phyloP scores from a whole-genome alignment of 305 asterid species.

The Petunia hybrid region DNA sequence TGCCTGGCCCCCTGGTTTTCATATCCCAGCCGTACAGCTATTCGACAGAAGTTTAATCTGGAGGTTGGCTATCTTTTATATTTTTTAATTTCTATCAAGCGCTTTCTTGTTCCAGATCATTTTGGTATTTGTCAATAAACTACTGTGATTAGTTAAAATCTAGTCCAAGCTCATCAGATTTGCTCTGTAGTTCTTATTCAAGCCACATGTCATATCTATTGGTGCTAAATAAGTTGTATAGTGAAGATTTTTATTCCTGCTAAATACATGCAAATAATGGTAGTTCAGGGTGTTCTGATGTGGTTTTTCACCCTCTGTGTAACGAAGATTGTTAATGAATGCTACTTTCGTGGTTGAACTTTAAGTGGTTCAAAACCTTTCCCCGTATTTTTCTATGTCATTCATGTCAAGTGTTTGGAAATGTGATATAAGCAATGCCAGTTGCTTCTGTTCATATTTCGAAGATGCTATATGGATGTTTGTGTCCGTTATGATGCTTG shows the following conservation, averaged over 20 bases:
- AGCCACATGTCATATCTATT: background rate
- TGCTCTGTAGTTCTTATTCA: background rate
- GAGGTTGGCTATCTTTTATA: constrained; percentile 49
- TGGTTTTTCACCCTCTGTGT: background rate
- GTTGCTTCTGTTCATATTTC: background rate
- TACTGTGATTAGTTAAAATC: background rate
- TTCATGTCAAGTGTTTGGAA: background rate
- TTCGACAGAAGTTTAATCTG: constrained; percentile 76
- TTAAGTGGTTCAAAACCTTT: background rate
- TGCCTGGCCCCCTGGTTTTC: constrained; percentile 87
- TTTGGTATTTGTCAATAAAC: background rate
- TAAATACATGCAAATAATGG: background rate
- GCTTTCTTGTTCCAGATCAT: background rate
- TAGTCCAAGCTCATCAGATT: background rate
- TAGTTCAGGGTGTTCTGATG: background rate
- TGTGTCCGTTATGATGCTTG: background rate
- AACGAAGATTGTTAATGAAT: background rate
- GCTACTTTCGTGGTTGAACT: constrained; percentile 1
- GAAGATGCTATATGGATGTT: background rate
- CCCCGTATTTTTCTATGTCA: background rate
- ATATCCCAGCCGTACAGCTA: constrained; percentile 74
- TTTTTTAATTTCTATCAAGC: background rate
- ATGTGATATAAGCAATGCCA: background rate
- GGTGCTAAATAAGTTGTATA: background rate
- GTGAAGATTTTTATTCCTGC: background rate